Evolutionary conservation across 2,329 filamentous ascomycete genomes (phyloP).

Genomic region (Pseudonectria buxi): DNA sequence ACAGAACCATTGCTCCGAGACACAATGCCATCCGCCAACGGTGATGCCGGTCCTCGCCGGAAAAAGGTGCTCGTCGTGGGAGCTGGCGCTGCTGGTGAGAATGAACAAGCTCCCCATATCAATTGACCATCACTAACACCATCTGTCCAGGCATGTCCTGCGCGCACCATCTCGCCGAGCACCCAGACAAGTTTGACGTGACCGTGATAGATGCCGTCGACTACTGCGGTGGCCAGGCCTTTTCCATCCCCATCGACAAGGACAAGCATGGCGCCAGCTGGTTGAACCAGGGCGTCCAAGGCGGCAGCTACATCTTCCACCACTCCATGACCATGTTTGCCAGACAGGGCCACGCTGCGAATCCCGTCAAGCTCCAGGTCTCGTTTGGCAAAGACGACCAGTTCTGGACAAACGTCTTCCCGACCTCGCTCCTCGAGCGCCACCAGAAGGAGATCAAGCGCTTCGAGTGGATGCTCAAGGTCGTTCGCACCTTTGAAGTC

Average conservation of each 20-base stretch:
- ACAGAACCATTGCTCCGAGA: too few species aligned
- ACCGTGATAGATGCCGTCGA: conserved; percentile 54
- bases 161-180: conserved; percentile 16
- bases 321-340: conserved; percentile 61
- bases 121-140: too few species aligned
- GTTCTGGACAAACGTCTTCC: conserved; percentile 39
- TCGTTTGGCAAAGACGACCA: conserved; percentile 53
- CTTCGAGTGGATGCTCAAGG: conserved; percentile 48
- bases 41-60: too few species aligned
- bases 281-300: conserved; percentile 60
- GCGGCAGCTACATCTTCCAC: conserved; percentile 55
- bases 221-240: conserved; percentile 56
- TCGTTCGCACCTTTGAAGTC: conserved; percentile 54
- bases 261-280: conserved; percentile 50
- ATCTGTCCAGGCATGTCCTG: too few species aligned
- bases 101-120: conserved; percentile 14
- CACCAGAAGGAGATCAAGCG: conserved; percentile 33
- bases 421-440: conserved; percentile 1
- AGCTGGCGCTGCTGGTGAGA: conserved; percentile 31
- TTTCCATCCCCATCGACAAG: conserved; percentile 51
- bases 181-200: conserved; percentile 58
- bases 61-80: conserved; percentile 31
- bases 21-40: too few species aligned
- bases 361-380: conserved; percentile 55
- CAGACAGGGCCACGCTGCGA: conserved; percentile 47